A percentile compares a stretch with the other conserved stretches of the same genome.
Evolutionary conservation across 768 basidiomycete species (phyloP).

Genomic region (Amyloporia xantha): DNA sequence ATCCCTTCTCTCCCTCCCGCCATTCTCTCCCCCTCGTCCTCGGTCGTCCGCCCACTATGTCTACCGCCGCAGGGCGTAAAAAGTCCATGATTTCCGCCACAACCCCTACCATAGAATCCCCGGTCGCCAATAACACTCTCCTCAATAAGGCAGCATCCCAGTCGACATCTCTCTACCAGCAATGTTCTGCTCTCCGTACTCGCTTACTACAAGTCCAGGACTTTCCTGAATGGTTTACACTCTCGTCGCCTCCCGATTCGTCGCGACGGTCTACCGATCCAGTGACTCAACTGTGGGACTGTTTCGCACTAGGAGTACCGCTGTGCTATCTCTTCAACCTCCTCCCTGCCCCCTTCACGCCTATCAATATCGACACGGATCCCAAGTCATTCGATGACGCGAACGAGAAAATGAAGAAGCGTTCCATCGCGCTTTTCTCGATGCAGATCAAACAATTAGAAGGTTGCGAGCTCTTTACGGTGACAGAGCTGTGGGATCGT

Average conservation of each 20-base stretch:
- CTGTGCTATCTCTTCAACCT: conserved; percentile 96
- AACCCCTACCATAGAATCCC: conserved; percentile 66
- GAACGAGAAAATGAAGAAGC: conserved; percentile 83
- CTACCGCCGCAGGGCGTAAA: conserved; percentile 47
- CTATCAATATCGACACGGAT: conserved; percentile 55
- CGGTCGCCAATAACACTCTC: conserved; percentile 73
- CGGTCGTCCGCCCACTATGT: conserved; percentile 28
- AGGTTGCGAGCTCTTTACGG: conserved; percentile 77
- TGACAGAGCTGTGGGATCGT: conserved; percentile 86
- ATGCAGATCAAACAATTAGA: conserved; percentile 77
- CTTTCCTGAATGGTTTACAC: conserved; percentile 64
- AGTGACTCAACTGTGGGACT: conserved; percentile 91
- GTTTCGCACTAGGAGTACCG: conserved; percentile 87
- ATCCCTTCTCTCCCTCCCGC: conserved; percentile 9
- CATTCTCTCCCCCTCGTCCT: conserved; percentile 7
- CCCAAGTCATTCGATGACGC: conserved; percentile 56
- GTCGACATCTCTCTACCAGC: conserved; percentile 86
- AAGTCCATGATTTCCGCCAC: conserved; percentile 35
- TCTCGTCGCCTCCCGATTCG: conserved; percentile 42
- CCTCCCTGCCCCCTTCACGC: conserved; percentile 45
- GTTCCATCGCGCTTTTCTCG: conserved; percentile 84
- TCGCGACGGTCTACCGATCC: conserved; percentile 80
- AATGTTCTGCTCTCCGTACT: conserved; percentile 73
- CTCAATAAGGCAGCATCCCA: conserved; percentile 89
- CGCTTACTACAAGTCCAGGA: conserved; percentile 74